Percentiles rank a stretch among this genome's conserved stretches.
Evolutionary conservation across 257 asterid genomes (phyloP).

Genomic region (Haberlea rhodopensis): DNA sequence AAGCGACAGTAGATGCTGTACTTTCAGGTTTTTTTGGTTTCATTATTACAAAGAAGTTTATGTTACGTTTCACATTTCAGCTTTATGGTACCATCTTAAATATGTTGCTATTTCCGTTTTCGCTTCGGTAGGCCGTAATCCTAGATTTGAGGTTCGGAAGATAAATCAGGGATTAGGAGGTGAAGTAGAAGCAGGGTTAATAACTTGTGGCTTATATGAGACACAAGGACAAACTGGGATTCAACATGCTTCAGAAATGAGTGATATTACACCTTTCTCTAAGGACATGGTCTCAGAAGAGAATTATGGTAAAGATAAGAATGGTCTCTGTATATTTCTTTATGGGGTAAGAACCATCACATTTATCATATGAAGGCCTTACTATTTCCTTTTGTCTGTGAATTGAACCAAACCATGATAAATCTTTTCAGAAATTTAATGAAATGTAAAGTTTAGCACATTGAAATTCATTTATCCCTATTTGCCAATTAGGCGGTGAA

Average conservation of each 20-base stretch:
- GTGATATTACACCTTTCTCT: slow-evolving; percentile 25
- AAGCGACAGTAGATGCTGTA: slow-evolving; percentile 85
- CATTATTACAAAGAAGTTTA: slow-evolving; percentile 16
- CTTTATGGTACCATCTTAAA: slow-evolving; percentile 12
- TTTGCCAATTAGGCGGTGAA: slow-evolving; percentile 8
- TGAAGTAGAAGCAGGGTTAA: slow-evolving; percentile 31
- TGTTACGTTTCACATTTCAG: slow-evolving; percentile 17
- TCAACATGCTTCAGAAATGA: slow-evolving; percentile 33
- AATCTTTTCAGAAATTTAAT: neutral
- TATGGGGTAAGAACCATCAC: slow-evolving; percentile 75
- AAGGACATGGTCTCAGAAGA: slow-evolving; percentile 35
- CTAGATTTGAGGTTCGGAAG: slow-evolving; percentile 73
- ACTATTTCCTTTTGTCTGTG: slow-evolving; percentile 12
- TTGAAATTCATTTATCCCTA: neutral
- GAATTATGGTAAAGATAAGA: slow-evolving; percentile 40
- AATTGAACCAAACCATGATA: slow-evolving; percentile 5
- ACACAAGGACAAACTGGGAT: slow-evolving; percentile 32
- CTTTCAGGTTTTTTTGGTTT: slow-evolving; percentile 62
- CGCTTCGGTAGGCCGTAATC: slow-evolving; percentile 62
- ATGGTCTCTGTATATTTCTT: slow-evolving; percentile 59
- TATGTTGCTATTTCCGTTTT: slow-evolving; percentile 24
- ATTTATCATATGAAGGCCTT: slow-evolving; percentile 1
- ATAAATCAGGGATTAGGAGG: slow-evolving; percentile 43
- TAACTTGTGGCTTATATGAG: slow-evolving; percentile 35
- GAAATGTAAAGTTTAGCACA: slow-evolving; percentile 8